Conservation (phyloP, 139 green algal genomes). For the Tetraselmis striata region DNA sequence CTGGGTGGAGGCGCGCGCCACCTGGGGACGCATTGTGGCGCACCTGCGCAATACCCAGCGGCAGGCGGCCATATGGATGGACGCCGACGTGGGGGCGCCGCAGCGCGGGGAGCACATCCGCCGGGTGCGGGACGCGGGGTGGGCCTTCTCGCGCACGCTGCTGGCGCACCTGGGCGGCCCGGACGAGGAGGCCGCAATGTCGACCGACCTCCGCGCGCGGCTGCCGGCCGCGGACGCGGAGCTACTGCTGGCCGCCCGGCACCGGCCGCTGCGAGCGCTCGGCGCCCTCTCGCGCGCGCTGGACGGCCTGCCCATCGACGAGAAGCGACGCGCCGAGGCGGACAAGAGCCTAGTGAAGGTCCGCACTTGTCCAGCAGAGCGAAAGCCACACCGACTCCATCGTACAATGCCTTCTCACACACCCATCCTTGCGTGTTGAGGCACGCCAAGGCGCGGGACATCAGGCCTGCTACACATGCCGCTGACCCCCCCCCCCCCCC, state of each 20-base stretch:
- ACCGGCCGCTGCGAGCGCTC: background rate
- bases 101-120: background rate
- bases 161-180: background rate
- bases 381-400: too few relatives aligned
- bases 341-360: background rate
- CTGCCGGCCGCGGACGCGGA: background rate
- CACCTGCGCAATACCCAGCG: background rate
- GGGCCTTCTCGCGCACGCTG: background rate
- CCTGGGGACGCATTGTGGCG: constrained; percentile 13
- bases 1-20: constrained; percentile 20
- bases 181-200: background rate
- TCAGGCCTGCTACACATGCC: too few relatives aligned
- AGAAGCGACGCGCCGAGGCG: background rate
- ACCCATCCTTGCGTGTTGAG: too few relatives aligned
- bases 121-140: background rate
- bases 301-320: background rate
- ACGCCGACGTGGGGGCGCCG: background rate
- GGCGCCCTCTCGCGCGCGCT: background rate
- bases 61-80: background rate
- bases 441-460: too few relatives aligned
- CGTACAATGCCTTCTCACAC: too few relatives aligned
- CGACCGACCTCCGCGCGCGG: background rate
- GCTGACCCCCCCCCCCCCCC: too few relatives aligned
- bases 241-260: background rate
- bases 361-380: too few relatives aligned